Evolutionary conservation across 2,329 filamentous ascomycete genomes (phyloP).

Genomic region (Akanthomyces uredinophilus): DNA sequence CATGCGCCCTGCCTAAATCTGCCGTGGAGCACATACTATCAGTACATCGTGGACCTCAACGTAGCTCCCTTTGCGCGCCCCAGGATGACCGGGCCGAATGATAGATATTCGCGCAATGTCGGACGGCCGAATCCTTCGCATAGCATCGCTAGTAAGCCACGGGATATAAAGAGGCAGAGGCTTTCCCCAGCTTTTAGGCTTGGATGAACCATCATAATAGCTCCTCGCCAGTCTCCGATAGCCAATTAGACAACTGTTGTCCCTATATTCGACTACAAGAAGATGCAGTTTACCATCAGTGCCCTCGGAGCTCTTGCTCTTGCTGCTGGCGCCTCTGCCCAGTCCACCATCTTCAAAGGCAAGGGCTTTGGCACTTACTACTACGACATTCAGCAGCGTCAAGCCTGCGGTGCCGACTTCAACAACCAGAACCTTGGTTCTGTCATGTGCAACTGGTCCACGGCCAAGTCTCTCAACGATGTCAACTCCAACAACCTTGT

Average conservation of each 20-base stretch:
- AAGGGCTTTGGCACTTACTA: constrained; percentile 14
- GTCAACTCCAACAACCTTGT: constrained; percentile 18
- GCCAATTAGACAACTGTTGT: neutral
- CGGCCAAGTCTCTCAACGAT: constrained; percentile 10
- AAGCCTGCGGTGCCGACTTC: constrained; percentile 8
- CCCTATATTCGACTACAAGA: neutral
- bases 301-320: constrained; percentile 5
- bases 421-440: constrained; percentile 5
- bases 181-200: neutral
- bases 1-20: neutral
- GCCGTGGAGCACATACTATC: neutral
- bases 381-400: constrained; percentile 11
- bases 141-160: neutral
- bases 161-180: neutral
- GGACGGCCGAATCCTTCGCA: neutral
- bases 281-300: neutral
- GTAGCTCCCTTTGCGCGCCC: neutral
- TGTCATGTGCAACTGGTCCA: constrained; percentile 11
- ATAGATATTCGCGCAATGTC: neutral
- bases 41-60: neutral
- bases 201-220: neutral
- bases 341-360: constrained; percentile 1
- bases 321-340: constrained; percentile 1
- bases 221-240: neutral
- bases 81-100: neutral